Conservation (phyloP, 257 asterid species). For the Solanum ahanhuiri region DNA sequence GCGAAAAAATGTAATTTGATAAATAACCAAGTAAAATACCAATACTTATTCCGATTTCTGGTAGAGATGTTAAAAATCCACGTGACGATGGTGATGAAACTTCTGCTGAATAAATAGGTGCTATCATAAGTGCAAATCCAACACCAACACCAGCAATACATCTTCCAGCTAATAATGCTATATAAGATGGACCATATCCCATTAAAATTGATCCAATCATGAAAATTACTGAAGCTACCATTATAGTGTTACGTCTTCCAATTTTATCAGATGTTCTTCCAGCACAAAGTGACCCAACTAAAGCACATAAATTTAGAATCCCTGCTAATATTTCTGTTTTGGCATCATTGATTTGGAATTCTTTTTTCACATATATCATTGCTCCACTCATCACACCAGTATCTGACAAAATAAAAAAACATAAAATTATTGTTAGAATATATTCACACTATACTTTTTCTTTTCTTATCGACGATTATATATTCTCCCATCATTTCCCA, state of each 20-base stretch:
- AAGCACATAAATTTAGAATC: neutral
- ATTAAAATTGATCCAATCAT: neutral
- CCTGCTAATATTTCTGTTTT: neutral
- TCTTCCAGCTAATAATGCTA: neutral
- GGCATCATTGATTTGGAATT: neutral
- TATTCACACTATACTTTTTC: neutral
- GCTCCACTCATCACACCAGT: neutral
- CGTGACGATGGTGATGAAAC: neutral
- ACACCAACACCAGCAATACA: neutral
- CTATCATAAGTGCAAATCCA: neutral
- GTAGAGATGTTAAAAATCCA: neutral
- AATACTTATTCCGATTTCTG: neutral
- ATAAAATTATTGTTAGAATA: neutral
- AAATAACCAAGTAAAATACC: neutral
- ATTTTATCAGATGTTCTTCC: neutral
- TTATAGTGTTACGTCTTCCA: neutral
- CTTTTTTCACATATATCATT: neutral
- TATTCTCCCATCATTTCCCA: fast-evolving
- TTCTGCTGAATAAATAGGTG: neutral
- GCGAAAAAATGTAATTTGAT: neutral
- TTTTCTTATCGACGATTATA: neutral
- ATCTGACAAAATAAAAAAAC: neutral
- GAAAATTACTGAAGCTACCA: neutral
- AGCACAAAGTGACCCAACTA: neutral
- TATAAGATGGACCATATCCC: neutral